Evolutionary conservation across 257 asterid genomes (phyloP).

Genomic region (Primulina huaijiensis): DNA sequence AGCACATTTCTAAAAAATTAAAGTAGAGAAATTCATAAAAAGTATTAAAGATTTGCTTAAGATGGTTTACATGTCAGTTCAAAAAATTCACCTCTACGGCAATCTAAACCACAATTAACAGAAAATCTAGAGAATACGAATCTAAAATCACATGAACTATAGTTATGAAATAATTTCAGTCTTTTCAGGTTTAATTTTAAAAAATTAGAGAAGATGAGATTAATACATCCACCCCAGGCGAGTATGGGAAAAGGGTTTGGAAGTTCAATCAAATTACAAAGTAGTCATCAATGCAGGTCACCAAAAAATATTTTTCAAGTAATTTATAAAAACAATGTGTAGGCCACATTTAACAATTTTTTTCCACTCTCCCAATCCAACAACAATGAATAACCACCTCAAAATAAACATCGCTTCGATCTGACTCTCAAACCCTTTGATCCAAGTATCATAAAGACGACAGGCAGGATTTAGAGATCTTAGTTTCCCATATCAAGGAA

Average conservation of each 20-base stretch:
- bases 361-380: background rate
- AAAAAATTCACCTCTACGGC: background rate
- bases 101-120: background rate
- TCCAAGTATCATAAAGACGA: background rate
- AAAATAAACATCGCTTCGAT: background rate
- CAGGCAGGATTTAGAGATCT: too few species aligned
- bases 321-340: background rate
- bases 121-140: background rate
- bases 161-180: background rate
- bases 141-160: too few species aligned
- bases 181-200: too few species aligned
- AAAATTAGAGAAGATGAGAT: background rate
- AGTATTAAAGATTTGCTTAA: background rate
- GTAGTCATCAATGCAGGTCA: background rate
- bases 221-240: background rate
- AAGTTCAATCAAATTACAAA: conserved; percentile 12
- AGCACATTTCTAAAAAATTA: background rate
- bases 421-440: background rate
- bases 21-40: background rate
- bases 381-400: background rate
- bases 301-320: background rate
- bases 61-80: background rate
- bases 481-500: background rate
- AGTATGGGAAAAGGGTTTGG: background rate
- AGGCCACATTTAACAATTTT: background rate